A percentile compares a stretch with the other conserved stretches of the same genome.
Evolutionary conservation across 1,284 basidiomycete species (phyloP).

Genomic region (Afroboletus lepidellus): DNA sequence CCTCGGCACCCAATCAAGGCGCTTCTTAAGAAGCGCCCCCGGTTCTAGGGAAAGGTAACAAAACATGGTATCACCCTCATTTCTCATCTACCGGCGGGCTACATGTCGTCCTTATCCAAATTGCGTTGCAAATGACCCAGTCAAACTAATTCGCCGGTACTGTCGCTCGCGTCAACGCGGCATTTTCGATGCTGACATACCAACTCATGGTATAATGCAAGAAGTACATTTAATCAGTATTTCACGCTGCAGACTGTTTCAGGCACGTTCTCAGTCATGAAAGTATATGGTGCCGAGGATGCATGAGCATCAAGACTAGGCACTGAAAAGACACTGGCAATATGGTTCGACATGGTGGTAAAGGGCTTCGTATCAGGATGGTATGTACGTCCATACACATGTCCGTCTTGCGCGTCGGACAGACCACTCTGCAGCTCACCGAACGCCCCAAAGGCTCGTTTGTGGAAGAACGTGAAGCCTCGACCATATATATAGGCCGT

Average conservation of each 20-base stretch:
- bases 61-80: background rate
- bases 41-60: constrained; percentile 70
- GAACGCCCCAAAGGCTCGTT: constrained; percentile 85
- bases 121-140: constrained; percentile 81
- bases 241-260: constrained; percentile 79
- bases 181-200: constrained; percentile 81
- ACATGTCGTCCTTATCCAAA: constrained; percentile 80
- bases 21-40: constrained; percentile 75
- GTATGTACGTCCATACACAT: constrained; percentile 62
- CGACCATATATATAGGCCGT: constrained; percentile 80
- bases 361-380: constrained; percentile 78
- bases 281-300: constrained; percentile 82
- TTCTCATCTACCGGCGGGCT: background rate
- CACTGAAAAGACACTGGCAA: constrained; percentile 34
- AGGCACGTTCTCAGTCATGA: constrained; percentile 85
- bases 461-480: constrained; percentile 83
- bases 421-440: constrained; percentile 57
- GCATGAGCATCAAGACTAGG: constrained; percentile 71
- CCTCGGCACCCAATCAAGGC: constrained; percentile 73
- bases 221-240: constrained; percentile 88
- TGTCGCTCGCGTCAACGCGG: constrained; percentile 80
- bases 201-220: constrained; percentile 86
- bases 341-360: constrained; percentile 82
- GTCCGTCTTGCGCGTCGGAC: background rate
- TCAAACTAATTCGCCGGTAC: constrained; percentile 73